phyloP scores from a whole-genome alignment of 164 flowering plant species.

The Saururus chinensis region DNA sequence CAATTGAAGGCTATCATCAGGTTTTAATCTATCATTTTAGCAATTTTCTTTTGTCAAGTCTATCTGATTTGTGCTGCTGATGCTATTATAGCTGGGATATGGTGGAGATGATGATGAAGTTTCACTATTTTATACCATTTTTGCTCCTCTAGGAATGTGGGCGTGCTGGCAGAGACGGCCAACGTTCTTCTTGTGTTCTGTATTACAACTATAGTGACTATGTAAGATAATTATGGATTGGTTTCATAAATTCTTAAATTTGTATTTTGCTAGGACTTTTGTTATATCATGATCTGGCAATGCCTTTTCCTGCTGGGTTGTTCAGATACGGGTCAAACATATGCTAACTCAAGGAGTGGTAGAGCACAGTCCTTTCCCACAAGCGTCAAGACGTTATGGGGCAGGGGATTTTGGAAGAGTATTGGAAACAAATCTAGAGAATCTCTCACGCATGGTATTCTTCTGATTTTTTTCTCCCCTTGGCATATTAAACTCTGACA shows the following conservation, averaged over 20 bases:
- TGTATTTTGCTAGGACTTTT: neutral
- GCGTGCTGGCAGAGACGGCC: constrained; percentile 99
- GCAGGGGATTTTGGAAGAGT: constrained; percentile 46
- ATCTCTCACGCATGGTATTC: constrained; percentile 78
- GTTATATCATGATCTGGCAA: neutral
- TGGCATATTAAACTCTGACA: neutral
- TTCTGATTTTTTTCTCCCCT: neutral
- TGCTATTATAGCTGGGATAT: no score
- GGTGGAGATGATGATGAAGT: neutral
- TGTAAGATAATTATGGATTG: constrained; percentile 37
- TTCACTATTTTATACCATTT: neutral
- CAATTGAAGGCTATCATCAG: constrained; percentile 99
- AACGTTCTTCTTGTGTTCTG: constrained; percentile 81
- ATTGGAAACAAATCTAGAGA: constrained; percentile 77
- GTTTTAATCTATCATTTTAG: constrained; percentile 18
- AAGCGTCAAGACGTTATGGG: constrained; percentile 33
- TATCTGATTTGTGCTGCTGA: no score
- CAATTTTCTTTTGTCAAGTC: neutral
- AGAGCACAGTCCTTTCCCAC: constrained; percentile 59
- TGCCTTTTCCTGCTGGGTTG: constrained; percentile 1
- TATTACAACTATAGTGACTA: constrained; percentile 92
- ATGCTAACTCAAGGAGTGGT: constrained; percentile 78
- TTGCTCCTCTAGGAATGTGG: constrained; percentile 73
- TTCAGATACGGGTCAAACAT: constrained; percentile 85
- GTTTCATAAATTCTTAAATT: neutral